Conservation (phyloP, 148 eudicot species). For the Heliamphora exappendiculata region DNA sequence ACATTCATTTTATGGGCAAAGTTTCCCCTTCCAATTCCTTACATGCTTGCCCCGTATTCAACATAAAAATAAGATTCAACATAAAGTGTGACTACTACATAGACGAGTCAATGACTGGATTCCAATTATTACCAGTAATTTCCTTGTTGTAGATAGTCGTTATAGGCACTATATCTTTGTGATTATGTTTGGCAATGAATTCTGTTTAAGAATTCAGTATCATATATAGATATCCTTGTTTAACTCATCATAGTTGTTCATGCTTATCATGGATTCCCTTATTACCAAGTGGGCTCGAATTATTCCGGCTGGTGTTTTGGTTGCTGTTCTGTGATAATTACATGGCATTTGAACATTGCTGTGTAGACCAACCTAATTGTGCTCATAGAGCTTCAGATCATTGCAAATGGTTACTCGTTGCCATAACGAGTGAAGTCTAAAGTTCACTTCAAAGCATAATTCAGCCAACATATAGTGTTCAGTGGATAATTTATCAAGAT, state of each 20-base stretch:
- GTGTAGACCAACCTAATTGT: no score
- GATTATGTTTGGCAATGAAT: neutral
- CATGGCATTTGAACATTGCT: neutral
- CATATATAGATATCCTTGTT: neutral
- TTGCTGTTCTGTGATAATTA: neutral
- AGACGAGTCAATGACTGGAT: neutral
- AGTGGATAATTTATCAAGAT: no score
- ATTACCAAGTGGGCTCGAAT: neutral
- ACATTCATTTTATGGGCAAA: no score
- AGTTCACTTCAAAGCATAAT: neutral
- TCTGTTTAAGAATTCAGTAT: neutral
- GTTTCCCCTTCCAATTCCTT: no score
- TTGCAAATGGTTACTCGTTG: neutral
- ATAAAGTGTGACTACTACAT: no score
- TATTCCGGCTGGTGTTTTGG: neutral
- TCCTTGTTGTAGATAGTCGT: neutral
- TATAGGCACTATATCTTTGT: neutral
- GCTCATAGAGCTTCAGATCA: no score
- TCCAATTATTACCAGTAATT: neutral
- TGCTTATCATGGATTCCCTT: neutral
- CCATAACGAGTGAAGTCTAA: neutral
- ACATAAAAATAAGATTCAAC: no score
- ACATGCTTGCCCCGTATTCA: no score
- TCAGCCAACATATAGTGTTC: neutral
- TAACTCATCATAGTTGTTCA: neutral